A percentile compares a stretch with the other conserved stretches of the same genome.
These are phyloP conservation scores for Austroboletus novae-zelandiae DNA, from an alignment of 1,284 basidiomycete genomes.

Conservation along the genomic window DNA sequence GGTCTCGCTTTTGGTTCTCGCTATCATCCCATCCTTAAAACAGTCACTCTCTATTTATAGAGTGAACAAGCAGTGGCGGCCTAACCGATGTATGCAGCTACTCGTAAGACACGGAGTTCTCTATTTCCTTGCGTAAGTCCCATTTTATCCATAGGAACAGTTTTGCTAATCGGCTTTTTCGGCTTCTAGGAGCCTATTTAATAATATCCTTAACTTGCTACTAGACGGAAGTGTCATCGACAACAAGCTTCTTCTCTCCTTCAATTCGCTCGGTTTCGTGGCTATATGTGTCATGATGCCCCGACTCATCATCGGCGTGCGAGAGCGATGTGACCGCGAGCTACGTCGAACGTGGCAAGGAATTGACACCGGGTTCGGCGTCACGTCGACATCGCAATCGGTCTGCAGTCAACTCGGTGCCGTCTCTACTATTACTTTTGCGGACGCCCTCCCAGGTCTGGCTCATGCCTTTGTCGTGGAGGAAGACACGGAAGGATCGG, in stretches of 20 bases:
- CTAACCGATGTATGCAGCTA: background rate
- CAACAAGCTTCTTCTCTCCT: background rate
- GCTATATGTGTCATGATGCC: background rate
- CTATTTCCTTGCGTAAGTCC: background rate
- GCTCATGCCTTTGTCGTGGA: too few species aligned
- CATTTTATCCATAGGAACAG: background rate
- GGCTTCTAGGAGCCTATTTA: background rate
- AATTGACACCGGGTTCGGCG: too few species aligned
- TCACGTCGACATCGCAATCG: too few species aligned
- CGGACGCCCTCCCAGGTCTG: too few species aligned
- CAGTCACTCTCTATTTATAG: background rate
- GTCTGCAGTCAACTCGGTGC: too few species aligned
- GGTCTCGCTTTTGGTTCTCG: background rate
- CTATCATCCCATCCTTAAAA: background rate
- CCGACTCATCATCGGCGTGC: background rate
- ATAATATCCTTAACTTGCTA: background rate
- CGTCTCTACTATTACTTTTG: too few species aligned
- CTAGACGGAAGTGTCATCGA: background rate
- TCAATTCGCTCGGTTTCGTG: background rate
- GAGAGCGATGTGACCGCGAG: background rate
- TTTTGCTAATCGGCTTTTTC: background rate
- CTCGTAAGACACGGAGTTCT: background rate
- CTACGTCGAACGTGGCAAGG: too few species aligned
- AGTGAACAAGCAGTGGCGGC: background rate
- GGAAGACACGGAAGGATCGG: too few species aligned